Base-by-base conservation (phyloP, 106 monocot species). In the Dioscorea alata region DNA sequence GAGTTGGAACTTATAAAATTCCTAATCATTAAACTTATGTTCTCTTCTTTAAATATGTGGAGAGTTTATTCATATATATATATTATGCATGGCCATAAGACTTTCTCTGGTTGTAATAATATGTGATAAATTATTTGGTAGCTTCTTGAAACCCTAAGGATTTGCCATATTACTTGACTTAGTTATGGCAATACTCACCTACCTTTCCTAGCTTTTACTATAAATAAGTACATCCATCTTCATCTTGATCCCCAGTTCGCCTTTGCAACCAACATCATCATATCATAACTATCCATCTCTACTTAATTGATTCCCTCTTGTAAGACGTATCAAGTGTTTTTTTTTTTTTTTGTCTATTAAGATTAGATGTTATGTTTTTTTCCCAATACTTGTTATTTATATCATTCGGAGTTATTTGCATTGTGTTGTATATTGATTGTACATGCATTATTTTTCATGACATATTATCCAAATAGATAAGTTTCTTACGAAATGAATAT, bases 221-320 rank as follows among this genome's bases (percentile, higher is more conserved):
- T n/a, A n/a, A n/a, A n/a, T n/a, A n/a, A n/a, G n/a, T 61, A 52
- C 51, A 63, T 16, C 68, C 25, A 57, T 28, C 73, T 24, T 33
- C 73, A 57, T 64, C 61, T 71, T 73, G 53, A 66, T 57, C 61
- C 31, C 28, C 74, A 74, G 6, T 58, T 69, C 53, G 59, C 59
- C 57, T 54, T 49, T 68, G 28, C 59, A 65, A 67, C 20, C 6
- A 21, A 34, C 24, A 34, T 34, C 34, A 42, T 33, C 42, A 42
- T 64, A 33, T 13, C 34, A 64, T 21, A 57, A 12, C 59, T 33
- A 78, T 49, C 18, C 14, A 25, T 20, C 28, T 31, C 34, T 15
- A 12, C 6, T 23, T 50, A 31, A 68, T 33, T 19, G 28, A 23
- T 28, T 34, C 57, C 14, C 59, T 21, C 48, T 8, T 20, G 21